Base-by-base conservation (phyloP, 2,329 filamentous ascomycete species). In the Fusarium sp. region DNA sequence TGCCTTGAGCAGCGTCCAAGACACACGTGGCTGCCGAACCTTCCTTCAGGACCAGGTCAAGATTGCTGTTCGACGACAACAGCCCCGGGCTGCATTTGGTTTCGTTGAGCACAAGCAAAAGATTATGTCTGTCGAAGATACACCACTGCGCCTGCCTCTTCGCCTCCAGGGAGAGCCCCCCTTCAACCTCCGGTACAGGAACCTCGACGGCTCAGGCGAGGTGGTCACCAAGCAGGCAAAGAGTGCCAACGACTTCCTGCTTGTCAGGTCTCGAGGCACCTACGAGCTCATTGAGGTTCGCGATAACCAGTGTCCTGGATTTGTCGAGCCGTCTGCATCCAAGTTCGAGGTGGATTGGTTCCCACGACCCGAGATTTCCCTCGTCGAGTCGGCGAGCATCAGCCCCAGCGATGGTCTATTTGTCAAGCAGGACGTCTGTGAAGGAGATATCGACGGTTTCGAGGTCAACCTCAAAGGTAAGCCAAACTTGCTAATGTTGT, bases 391-490 rank as follows among this genome's bases (percentile, higher is more conserved):
- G n/a, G 83, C 88, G 4, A 86, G 89, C 50, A 84, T 92, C 50
- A 82, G 82, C 14, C 63, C 72, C 10, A 82, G 83, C 14, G 83
- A 82, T 8, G 82, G 83, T 27, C 84, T 84, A 33, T 91, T 90
- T 76, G 77, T 89, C 72, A 96, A 96, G 79, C 86, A 89, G 42
- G 90, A 94, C 65, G 90, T 99, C 29, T 99, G 96, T 76, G 94
- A 99, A 81, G 95, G 95, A 29, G 95, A 98, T 67, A 91, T 97
- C 75, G 95, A 97, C 78, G 89, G 90, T 4, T 89, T 97, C 60
- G 93, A 97, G 75, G 83, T 99, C 58, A 86, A 86, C 44, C 86
- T 99, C 67, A 87, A 87, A 77, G 95, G 93, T 87, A 86, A 81
- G 85, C 77, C 42, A 13, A 27, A 7, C 7, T 20, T 7, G 20